Evolutionary conservation across 2,329 filamentous ascomycete species (phyloP).

Genomic region (Plectosphaerella sp.): DNA sequence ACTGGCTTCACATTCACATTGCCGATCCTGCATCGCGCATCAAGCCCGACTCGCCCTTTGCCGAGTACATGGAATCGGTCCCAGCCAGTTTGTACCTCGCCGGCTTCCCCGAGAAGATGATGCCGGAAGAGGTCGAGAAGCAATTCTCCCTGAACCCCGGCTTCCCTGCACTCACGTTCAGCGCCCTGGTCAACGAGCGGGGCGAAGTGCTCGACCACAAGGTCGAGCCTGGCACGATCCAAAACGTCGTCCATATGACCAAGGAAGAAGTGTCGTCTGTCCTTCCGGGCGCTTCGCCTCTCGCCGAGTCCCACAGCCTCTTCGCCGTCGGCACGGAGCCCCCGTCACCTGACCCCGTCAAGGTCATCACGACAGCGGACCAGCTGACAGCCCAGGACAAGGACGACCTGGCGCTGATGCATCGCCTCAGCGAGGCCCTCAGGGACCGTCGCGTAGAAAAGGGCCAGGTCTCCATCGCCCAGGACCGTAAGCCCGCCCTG

Average conservation of each 20-base stretch:
- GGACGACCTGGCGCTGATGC: slow-evolving; percentile 42
- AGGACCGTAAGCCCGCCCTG: slow-evolving; percentile 16
- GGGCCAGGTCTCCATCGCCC: slow-evolving; percentile 8
- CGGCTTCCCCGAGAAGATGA: slow-evolving; percentile 54
- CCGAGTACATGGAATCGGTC: slow-evolving; percentile 56
- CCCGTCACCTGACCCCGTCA: slow-evolving; percentile 20
- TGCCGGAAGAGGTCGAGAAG: slow-evolving; percentile 37
- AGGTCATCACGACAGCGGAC: slow-evolving; percentile 36
- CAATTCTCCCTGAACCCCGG: slow-evolving; percentile 50
- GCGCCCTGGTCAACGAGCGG: slow-evolving; percentile 47
- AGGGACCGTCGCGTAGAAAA: slow-evolving; percentile 21
- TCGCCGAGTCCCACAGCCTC: slow-evolving; percentile 4
- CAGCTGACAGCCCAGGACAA: slow-evolving; percentile 38
- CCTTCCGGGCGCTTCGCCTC: slow-evolving; percentile 2
- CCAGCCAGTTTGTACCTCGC: slow-evolving; percentile 57
- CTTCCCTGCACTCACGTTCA: slow-evolving; percentile 57
- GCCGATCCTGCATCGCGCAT: slow-evolving; percentile 75
- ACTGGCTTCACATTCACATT: slow-evolving; percentile 75
- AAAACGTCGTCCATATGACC: slow-evolving; percentile 53
- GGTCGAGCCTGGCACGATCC: slow-evolving; percentile 49
- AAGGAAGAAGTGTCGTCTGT: slow-evolving; percentile 9
- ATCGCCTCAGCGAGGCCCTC: slow-evolving; percentile 41
- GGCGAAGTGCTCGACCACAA: slow-evolving; percentile 51
- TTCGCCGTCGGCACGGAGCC: slow-evolving; percentile 28
- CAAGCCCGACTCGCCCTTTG: slow-evolving; percentile 50